Percentiles rank a stretch among this genome's conserved stretches.
Conservation (phyloP, 441 rosid genomes). For the Iberis amara region DNA sequence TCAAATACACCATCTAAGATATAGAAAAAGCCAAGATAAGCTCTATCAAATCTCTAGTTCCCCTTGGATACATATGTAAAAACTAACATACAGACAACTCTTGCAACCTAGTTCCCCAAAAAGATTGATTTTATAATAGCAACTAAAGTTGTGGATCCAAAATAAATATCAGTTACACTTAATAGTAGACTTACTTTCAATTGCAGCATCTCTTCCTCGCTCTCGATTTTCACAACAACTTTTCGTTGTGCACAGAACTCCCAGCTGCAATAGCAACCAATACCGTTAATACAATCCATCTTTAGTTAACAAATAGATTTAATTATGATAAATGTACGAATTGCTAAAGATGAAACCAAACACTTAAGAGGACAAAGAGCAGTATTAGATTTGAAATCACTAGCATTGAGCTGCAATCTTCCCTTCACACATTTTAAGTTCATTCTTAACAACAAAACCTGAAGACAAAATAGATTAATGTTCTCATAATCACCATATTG, state of each 20-base stretch:
- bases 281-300: not conserved
- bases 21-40: not conserved
- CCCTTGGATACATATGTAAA: too few species aligned
- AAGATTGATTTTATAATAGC: too few species aligned
- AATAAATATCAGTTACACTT: too few species aligned
- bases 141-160: too few species aligned
- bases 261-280: conserved; percentile 55
- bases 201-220: conserved; percentile 80
- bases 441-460: conserved; percentile 93
- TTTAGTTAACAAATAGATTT: conserved; percentile 6
- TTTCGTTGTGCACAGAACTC: conserved; percentile 92
- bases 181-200: conserved; percentile 60
- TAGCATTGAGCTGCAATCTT: conserved; percentile 98
- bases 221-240: conserved; percentile 88
- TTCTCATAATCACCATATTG: conserved; percentile 53
- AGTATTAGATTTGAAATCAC: conserved; percentile 26
- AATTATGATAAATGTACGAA: not conserved
- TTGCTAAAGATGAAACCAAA: not conserved
- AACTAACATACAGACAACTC: too few species aligned
- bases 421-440: conserved; percentile 98
- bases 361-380: not conserved
- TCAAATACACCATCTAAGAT: conserved; percentile 1
- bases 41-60: conserved; percentile 4
- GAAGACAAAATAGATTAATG: conserved; percentile 17
- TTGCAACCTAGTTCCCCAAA: not conserved